Conservation (phyloP, 306 rosid species). For the Prunus kanzakura region DNA sequence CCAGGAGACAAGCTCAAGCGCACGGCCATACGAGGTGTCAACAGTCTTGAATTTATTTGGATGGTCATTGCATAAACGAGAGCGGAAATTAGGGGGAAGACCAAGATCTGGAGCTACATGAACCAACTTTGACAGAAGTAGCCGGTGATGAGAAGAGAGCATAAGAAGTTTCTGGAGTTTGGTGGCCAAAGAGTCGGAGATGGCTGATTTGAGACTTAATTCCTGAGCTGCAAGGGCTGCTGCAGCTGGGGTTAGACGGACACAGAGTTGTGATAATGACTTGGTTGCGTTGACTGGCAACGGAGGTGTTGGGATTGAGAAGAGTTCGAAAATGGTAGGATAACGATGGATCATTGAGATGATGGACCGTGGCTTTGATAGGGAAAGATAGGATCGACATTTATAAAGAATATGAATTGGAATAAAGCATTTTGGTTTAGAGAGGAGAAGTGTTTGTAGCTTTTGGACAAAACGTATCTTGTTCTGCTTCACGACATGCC, state of each 20-base stretch:
- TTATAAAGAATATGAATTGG: conserved; percentile 70
- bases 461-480: conserved; percentile 76
- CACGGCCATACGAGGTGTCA: conserved; percentile 82
- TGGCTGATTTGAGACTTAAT: conserved; percentile 39
- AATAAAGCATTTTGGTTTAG: conserved; percentile 79
- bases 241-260: conserved; percentile 86
- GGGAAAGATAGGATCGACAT: conserved; percentile 71
- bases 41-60: conserved; percentile 74
- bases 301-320: conserved; percentile 65
- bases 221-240: conserved; percentile 75
- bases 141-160: conserved; percentile 68
- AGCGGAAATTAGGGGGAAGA: conserved; percentile 77
- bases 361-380: conserved; percentile 61
- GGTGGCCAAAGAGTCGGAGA: conserved; percentile 57
- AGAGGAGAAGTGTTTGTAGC: conserved; percentile 73
- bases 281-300: conserved; percentile 71
- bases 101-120: conserved; percentile 94
- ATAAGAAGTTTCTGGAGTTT: conserved; percentile 91
- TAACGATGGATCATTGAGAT: conserved; percentile 78
- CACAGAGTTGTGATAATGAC: conserved; percentile 69
- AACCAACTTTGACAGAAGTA: conserved; percentile 74
- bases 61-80: conserved; percentile 76
- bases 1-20: conserved; percentile 90
- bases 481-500: conserved; percentile 65
- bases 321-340: conserved; percentile 73